A percentile compares a stretch with the other conserved stretches of the same genome.
phyloP scores from a whole-genome alignment of 306 rosid species.

The Cucurbita ficifolia region DNA sequence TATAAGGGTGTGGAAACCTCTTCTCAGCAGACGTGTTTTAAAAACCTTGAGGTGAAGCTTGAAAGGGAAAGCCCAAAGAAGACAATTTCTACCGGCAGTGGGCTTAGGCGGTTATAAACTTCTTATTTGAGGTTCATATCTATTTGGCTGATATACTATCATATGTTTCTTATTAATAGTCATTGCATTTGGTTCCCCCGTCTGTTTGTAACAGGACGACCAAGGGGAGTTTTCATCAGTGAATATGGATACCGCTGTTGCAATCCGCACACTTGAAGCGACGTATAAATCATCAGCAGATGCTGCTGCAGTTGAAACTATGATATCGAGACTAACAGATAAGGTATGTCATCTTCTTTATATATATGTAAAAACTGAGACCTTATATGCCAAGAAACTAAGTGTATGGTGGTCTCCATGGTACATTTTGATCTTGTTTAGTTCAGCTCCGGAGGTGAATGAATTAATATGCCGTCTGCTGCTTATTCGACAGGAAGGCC shows the following conservation, averaged over 20 bases:
- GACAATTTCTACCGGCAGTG: too few species aligned
- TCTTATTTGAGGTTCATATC: not conserved
- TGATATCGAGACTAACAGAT: conserved; percentile 76
- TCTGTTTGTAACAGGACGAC: conserved; percentile 55
- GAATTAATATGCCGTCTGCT: conserved; percentile 13
- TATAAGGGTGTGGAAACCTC: too few species aligned
- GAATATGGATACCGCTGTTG: conserved; percentile 99
- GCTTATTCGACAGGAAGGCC: conserved; percentile 68
- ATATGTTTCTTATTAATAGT: not conserved
- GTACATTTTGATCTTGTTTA: not conserved
- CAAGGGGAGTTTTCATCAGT: conserved; percentile 89
- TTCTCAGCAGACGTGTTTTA: too few species aligned
- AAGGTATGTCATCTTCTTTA: conserved; percentile 26
- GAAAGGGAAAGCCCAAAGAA: too few species aligned
- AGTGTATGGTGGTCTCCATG: not conserved
- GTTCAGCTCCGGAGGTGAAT: not conserved
- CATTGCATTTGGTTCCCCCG: not conserved
- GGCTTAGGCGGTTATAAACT: too few species aligned
- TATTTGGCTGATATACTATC: not conserved
- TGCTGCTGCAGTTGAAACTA: conserved; percentile 85
- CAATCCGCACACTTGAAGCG: conserved; percentile 96
- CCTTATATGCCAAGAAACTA: too few species aligned
- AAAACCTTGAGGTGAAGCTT: too few species aligned
- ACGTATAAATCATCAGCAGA: conserved; percentile 90
- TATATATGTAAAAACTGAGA: not conserved